These are phyloP conservation scores for Amoebophrya sp. DNA, from an alignment of 169 alveolate species.

Conservation along the genomic window DNA sequence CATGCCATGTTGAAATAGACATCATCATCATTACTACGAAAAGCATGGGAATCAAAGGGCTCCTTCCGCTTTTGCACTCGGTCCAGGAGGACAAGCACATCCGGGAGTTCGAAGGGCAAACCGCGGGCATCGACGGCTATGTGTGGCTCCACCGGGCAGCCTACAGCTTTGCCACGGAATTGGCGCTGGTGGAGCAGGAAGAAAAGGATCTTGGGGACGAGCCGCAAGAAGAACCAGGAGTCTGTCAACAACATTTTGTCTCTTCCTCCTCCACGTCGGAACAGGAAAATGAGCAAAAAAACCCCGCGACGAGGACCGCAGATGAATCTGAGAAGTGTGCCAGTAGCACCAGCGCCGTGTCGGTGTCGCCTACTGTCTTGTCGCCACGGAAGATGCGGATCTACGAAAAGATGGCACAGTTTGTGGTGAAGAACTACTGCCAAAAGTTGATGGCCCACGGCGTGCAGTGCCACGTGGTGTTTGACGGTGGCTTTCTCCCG, in stretches of 20 bases:
- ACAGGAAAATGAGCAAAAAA: too few relatives aligned
- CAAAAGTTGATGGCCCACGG: neutral
- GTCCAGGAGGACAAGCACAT: neutral
- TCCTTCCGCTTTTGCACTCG: neutral
- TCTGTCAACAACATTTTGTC: too few relatives aligned
- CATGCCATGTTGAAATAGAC: too few relatives aligned
- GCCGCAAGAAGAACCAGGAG: too few relatives aligned
- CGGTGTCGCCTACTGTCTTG: too few relatives aligned
- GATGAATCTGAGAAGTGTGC: too few relatives aligned
- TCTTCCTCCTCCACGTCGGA: too few relatives aligned
- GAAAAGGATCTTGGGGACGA: neutral
- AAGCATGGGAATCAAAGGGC: neutral
- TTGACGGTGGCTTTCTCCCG: neutral
- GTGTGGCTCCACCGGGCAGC: neutral
- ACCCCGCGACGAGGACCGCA: too few relatives aligned
- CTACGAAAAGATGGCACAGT: neutral
- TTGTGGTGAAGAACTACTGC: neutral
- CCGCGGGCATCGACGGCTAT: neutral
- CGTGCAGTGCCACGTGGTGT: neutral
- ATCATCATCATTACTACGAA: neutral
- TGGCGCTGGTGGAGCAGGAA: neutral
- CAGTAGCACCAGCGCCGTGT: too few relatives aligned
- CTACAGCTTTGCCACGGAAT: neutral
- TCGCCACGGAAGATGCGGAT: neutral
- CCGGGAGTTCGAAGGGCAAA: neutral